Base-by-base conservation (phyloP, 768 basidiomycete genomes). In the Phlebiopsis gigantea region DNA sequence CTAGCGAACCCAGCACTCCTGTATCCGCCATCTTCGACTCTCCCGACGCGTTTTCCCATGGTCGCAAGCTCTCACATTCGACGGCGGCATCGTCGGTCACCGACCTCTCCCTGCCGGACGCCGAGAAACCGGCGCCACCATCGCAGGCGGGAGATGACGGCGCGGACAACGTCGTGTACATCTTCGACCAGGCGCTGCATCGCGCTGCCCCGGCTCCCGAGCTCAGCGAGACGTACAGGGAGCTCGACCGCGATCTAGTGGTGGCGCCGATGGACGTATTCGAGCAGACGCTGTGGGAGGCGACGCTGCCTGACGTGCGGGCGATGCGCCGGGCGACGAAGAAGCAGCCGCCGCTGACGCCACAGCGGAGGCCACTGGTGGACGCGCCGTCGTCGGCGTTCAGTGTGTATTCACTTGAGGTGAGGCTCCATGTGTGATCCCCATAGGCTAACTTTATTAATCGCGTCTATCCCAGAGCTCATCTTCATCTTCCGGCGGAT, bases 31-130 rank as follows among this genome's bases (percentile, higher is more conserved):
- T 59, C 31, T 59, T 59, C 34, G 58, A 59, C 49, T 21, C 34
- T 25, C 26, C n/a, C 53, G 42, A 43, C 19, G 29, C 53, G 42
- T 60, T 55, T 30, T 58, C 53, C 14, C 62, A 60, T 42, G 44
- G 46, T 26, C 62, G 62, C 51, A 58, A 63, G 46, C 31, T 19
- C 24, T 59, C 58, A 17, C 58, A 59, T 30, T 59, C 58, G 2
- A 59, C 62, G 19, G 57, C 55, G 5, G 55, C 60, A 6, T 61
- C 62, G n/a, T 61, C 62, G 4, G 29, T 59, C 28, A 19, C 26
- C 17, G 54, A 58, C n/a, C 41, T 55, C 12, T 21, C 55, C 17
- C n/a, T 41, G 28, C 24, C 24, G 1, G 31, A 46, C 6, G 55
- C 31, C 8, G 44, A 46, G 29, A 29, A 25, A 12, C 28, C 48